Conservation (phyloP, 192 early-diverging fungal genomes). For the Coemansia sp. region DNA sequence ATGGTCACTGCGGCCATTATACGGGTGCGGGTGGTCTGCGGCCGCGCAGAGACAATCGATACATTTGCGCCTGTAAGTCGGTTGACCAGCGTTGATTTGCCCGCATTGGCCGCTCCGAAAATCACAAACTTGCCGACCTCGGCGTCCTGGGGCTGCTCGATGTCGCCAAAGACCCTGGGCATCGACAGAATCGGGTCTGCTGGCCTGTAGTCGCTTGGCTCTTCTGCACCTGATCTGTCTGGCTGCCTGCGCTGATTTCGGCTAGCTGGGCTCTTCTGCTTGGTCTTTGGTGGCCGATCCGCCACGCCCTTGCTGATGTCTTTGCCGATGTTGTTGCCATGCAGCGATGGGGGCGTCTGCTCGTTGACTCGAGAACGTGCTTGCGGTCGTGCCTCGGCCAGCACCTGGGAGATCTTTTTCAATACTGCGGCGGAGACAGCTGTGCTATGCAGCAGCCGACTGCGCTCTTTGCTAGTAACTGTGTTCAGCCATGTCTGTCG, state of each 20-base stretch:
- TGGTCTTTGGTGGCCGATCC: background rate
- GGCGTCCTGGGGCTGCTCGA: conserved; percentile 64
- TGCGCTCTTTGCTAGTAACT: background rate
- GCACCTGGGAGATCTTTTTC: conserved; percentile 20
- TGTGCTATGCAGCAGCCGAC: conserved; percentile 13
- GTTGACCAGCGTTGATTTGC: conserved; percentile 80
- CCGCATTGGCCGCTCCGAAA: conserved; percentile 71
- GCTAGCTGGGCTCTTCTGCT: background rate
- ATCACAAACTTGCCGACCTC: conserved; percentile 62
- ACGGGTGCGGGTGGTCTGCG: conserved; percentile 72
- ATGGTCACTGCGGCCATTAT: conserved; percentile 60
- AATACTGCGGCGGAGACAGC: conserved; percentile 8
- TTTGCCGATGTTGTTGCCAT: background rate
- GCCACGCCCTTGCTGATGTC: background rate
- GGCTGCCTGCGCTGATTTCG: conserved; percentile 1
- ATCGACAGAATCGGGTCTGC: conserved; percentile 21
- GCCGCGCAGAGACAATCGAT: conserved; percentile 67
- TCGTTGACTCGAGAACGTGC: too few relatives aligned
- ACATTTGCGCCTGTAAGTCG: conserved; percentile 58
- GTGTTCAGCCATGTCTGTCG: background rate
- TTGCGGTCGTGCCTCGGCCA: conserved; percentile 27
- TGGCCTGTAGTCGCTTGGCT: conserved; percentile 1
- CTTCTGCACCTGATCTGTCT: background rate
- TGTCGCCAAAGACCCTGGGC: conserved; percentile 37
- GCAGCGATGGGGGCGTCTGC: background rate